Evolutionary conservation across 805 yeast species (phyloP).

Genomic region (Starmerella kuoi): DNA sequence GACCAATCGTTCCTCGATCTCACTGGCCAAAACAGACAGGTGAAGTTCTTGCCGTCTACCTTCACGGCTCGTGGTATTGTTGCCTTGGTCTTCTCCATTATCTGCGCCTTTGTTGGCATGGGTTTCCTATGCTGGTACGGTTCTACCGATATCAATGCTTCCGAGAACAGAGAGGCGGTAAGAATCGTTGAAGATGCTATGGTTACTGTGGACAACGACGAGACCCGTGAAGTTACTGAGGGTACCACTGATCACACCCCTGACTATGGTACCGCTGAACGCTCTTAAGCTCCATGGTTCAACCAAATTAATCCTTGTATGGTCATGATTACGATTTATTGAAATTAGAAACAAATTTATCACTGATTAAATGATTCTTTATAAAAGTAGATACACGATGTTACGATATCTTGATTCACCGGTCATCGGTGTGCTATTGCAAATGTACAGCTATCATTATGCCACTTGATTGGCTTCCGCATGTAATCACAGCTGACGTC

Average conservation of each 20-base stretch:
- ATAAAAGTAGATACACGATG: too few relatives aligned
- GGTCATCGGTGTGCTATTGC: too few relatives aligned
- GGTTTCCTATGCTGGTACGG: slow-evolving; percentile 71
- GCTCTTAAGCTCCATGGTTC: too few relatives aligned
- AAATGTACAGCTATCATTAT: too few relatives aligned
- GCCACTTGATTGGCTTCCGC: too few relatives aligned
- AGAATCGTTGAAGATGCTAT: slow-evolving; percentile 13
- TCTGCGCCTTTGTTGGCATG: slow-evolving; percentile 78
- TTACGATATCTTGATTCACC: too few relatives aligned
- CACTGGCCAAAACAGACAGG: slow-evolving; percentile 63
- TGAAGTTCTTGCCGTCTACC: slow-evolving; percentile 58
- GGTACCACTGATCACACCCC: not conserved
- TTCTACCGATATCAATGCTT: slow-evolving; percentile 46
- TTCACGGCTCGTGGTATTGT: slow-evolving; percentile 93
- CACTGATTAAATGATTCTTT: too few relatives aligned
- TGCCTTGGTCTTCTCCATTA: slow-evolving; percentile 79
- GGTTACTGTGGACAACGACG: slow-evolving; percentile 5
- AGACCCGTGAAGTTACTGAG: slow-evolving; percentile 5
- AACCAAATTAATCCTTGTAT: too few relatives aligned
- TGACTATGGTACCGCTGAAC: not conserved
- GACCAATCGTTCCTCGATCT: slow-evolving; percentile 49
- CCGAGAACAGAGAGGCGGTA: slow-evolving; percentile 17
- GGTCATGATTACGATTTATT: too few relatives aligned
- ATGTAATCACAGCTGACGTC: too few relatives aligned
- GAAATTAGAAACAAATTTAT: too few relatives aligned